A percentile compares a stretch with the other conserved stretches of the same genome.
phyloP scores from a whole-genome alignment of 495 filamentous ascomycete species.

The Haplographium delicatum region DNA sequence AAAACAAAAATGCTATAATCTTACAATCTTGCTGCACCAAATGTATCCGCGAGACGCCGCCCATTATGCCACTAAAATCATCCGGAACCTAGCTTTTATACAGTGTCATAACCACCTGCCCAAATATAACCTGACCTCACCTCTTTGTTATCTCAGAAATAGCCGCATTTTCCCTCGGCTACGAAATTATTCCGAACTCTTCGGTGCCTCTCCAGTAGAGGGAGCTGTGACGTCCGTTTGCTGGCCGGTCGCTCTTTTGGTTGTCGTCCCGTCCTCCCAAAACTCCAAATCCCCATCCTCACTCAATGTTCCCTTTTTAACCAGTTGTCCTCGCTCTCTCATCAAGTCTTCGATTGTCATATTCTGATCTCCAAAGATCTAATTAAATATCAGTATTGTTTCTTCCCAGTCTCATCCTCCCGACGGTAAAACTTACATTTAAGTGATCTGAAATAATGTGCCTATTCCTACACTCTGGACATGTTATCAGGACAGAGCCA shows the following conservation, averaged over 20 bases:
- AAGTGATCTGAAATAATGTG: constrained; percentile 93
- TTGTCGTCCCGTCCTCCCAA: constrained; percentile 52
- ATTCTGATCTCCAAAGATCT: constrained; percentile 63
- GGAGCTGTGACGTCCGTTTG: too few species aligned
- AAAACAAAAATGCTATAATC: too few species aligned
- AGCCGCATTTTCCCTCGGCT: too few species aligned
- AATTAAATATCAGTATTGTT: constrained; percentile 12
- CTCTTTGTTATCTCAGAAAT: too few species aligned
- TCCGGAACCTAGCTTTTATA: too few species aligned
- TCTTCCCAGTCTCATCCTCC: constrained; percentile 20
- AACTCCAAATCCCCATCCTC: constrained; percentile 61
- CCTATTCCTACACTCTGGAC: constrained; percentile 73
- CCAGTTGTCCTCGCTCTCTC: constrained; percentile 54
- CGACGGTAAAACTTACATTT: constrained; percentile 32
- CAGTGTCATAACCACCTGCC: too few species aligned
- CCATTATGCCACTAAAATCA: too few species aligned
- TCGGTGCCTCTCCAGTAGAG: too few species aligned
- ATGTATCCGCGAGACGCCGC: too few species aligned
- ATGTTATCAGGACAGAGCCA: constrained; percentile 82
- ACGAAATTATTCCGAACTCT: too few species aligned
- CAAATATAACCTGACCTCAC: too few species aligned
- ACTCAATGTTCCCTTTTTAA: constrained; percentile 55
- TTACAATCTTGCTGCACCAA: too few species aligned
- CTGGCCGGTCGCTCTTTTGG: constrained; percentile 6
- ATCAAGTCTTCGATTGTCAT: constrained; percentile 70